Evolutionary conservation across 306 rosid species (phyloP).

Genomic region (Glycine tomentella): DNA sequence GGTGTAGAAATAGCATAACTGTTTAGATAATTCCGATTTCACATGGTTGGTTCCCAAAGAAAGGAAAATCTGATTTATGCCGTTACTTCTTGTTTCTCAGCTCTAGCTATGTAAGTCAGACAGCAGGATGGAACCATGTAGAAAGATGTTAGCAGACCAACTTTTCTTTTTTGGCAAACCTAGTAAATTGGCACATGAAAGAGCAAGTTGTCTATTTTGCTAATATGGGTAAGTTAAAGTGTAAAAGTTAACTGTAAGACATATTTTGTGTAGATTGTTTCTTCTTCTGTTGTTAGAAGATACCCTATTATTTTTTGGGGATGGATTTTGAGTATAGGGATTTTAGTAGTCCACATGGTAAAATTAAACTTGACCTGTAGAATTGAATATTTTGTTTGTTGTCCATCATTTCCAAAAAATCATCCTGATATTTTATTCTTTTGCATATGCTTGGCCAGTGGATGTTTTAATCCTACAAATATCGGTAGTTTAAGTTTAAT

Average conservation of each 20-base stretch:
- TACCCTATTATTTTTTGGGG: constrained; percentile 3
- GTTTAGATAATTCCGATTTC: not conserved
- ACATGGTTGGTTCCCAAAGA: not conserved
- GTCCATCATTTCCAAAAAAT: constrained; percentile 13
- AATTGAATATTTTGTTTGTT: constrained; percentile 33
- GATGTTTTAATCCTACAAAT: not conserved
- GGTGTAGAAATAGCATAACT: not conserved
- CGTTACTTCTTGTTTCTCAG: constrained; percentile 44
- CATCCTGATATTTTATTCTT: not conserved
- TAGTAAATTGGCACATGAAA: constrained; percentile 46
- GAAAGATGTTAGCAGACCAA: constrained; percentile 45
- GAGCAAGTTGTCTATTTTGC: constrained; percentile 38
- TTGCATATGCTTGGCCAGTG: constrained; percentile 8
- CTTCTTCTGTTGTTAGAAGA: not conserved
- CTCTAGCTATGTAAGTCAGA: constrained; percentile 42
- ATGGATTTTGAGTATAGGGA: constrained; percentile 41
- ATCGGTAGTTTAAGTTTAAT: no score
- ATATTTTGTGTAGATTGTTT: constrained; percentile 45
- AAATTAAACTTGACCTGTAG: constrained; percentile 36
- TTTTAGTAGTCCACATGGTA: constrained; percentile 29
- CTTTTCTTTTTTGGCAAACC: constrained; percentile 47
- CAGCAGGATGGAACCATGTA: constrained; percentile 40
- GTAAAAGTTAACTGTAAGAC: constrained; percentile 44
- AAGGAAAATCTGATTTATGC: constrained; percentile 19
- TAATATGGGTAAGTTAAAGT: constrained; percentile 43